Evolutionary conservation across 495 filamentous ascomycete species (phyloP), one percentile per base, ranked within the genome.

Genomic region (Aspergillus homomorphus): DNA sequence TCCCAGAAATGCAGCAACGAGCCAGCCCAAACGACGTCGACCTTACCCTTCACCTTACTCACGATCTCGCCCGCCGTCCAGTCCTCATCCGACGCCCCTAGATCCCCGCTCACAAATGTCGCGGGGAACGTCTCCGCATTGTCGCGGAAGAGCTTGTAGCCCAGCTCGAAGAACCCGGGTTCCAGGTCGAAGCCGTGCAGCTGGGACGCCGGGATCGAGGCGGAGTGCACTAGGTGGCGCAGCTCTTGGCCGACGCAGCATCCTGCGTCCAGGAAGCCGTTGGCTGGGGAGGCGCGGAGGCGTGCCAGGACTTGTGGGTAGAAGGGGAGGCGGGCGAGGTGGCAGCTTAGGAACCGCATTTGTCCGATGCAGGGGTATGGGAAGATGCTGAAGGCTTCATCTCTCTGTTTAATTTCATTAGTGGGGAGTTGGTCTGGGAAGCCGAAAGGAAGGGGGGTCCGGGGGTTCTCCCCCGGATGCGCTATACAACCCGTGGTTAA

Each of bases 281-380:
- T 19, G 45, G 12, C n/a, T 3, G 57, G 51, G 38, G 61, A 60
- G n/a, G 45, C 41, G 19, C 59, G 51, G 15, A 73, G 19, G 6
- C 60, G 59, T 4, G 33, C 45, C 3, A 70, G 61, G 30, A 75
- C 57, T 2, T 59, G 54, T 4, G 49, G 38, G 26, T 75, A 63
- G 8, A 33, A 59, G 45, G 62, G 74, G 57, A 15, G 66, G 50
- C 1, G 53, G 41, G 15, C 24, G n/a, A 67, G 51, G 18, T 66
- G 69, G 51, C 53, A 79, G 56, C 50, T 64, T 45, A 63, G 73
- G 63, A 68, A 80, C 67, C 45, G 77, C 59, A 65, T 76, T 70
- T 55, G 66, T 15, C 76, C 71, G 45, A 80, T 63, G 58, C 79
- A 81, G 2, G 76, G 74, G 21, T 73, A 76, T 1, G 62, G 38